phyloP scores from a whole-genome alignment of 1,284 basidiomycete species.

The Ganoderma sp. region DNA sequence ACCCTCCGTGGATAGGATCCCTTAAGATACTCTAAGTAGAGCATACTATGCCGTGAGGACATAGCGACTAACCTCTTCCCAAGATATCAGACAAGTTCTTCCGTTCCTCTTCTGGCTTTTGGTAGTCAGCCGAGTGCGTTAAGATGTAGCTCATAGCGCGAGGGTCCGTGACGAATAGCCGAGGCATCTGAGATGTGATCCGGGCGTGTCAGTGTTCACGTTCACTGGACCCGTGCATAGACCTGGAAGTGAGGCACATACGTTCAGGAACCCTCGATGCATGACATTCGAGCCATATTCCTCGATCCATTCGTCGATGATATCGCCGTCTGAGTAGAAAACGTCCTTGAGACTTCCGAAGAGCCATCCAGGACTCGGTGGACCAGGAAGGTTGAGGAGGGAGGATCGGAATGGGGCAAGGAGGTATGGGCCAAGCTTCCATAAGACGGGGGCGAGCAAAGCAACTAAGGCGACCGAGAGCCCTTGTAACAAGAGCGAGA shows the following conservation, averaged over 20 bases:
- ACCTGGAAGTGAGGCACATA: slow-evolving; percentile 32
- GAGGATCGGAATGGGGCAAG: slow-evolving; percentile 47
- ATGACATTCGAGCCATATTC: slow-evolving; percentile 59
- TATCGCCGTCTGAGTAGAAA: slow-evolving; percentile 42
- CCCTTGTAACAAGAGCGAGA: not conserved
- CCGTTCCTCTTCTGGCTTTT: slow-evolving; percentile 40
- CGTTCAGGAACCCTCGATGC: slow-evolving; percentile 54
- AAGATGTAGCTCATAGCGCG: slow-evolving; percentile 47
- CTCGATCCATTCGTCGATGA: slow-evolving; percentile 58
- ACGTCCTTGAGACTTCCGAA: slow-evolving; percentile 60
- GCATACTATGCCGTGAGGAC: not conserved
- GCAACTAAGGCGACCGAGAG: not conserved
- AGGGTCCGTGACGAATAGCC: slow-evolving; percentile 34
- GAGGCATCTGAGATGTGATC: not conserved
- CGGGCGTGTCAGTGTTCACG: not conserved
- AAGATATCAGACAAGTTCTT: slow-evolving; percentile 42
- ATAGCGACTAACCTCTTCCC: not conserved
- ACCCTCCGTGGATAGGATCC: not conserved
- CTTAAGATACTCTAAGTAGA: slow-evolving; percentile 36
- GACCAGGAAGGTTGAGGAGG: slow-evolving; percentile 55
- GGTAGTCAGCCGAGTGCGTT: slow-evolving; percentile 42
- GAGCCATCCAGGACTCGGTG: slow-evolving; percentile 53
- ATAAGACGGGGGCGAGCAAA: not conserved
- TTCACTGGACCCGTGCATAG: too few species aligned
- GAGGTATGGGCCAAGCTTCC: slow-evolving; percentile 19